Conservation (phyloP, 2,329 filamentous ascomycete genomes). For the Claviceps sp. region DNA sequence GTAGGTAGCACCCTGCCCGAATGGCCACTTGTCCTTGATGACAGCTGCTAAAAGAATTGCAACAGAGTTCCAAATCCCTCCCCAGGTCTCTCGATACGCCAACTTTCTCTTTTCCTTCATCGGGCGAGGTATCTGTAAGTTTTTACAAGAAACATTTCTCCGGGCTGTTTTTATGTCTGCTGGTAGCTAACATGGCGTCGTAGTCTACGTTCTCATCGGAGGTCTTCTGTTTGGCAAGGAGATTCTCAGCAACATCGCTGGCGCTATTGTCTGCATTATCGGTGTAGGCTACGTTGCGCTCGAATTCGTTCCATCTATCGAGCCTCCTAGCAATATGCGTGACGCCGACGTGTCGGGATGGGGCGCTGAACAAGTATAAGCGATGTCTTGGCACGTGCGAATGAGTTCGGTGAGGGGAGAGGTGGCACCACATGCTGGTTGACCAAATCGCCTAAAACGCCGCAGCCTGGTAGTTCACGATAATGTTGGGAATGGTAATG, state of each 20-base stretch:
- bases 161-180: neutral
- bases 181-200: slow-evolving; percentile 2
- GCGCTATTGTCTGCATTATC: slow-evolving; percentile 61
- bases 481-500: neutral
- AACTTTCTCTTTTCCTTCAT: slow-evolving; percentile 98
- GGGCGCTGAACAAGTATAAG: slow-evolving; percentile 64
- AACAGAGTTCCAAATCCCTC: slow-evolving; percentile 83
- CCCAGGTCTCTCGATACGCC: slow-evolving; percentile 83
- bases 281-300: slow-evolving; percentile 67
- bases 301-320: slow-evolving; percentile 67
- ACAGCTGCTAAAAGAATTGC: slow-evolving; percentile 12
- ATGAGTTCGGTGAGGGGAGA: neutral
- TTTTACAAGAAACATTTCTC: neutral
- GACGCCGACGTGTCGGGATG: slow-evolving; percentile 57
- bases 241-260: slow-evolving; percentile 60
- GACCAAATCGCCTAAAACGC: neutral
- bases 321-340: slow-evolving; percentile 71
- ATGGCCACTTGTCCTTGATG: neutral
- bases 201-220: slow-evolving; percentile 94
- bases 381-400: neutral
- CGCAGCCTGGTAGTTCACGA: neutral
- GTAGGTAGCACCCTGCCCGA: slow-evolving; percentile 18
- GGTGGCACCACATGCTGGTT: too few species aligned
- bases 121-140: slow-evolving; percentile 86
- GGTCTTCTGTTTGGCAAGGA: slow-evolving; percentile 62